phyloP scores from a whole-genome alignment of 805 yeast species.

The Candida piceae region DNA sequence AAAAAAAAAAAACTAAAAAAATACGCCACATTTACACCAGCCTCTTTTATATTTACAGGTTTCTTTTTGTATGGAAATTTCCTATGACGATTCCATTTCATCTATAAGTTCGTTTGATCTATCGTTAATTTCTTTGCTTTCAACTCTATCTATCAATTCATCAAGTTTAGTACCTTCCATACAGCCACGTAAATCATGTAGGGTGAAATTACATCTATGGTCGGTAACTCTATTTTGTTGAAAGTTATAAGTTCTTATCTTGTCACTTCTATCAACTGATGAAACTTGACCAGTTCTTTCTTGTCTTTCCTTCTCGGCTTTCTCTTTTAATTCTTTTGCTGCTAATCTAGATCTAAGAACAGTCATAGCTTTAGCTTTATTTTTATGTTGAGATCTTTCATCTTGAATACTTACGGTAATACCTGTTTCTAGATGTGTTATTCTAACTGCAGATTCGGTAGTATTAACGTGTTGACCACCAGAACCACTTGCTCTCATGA shows the following conservation, averaged over 20 bases:
- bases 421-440: conserved; percentile 90
- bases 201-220: conserved; percentile 77
- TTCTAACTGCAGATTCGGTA: conserved; percentile 92
- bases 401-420: conserved; percentile 88
- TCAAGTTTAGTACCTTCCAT: conserved; percentile 57
- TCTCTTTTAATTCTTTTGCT: conserved; percentile 65
- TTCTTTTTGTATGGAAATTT: conserved; percentile 16
- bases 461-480: conserved; percentile 99
- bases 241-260: conserved; percentile 87
- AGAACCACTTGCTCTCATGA: conserved; percentile 96
- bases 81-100: too few species aligned
- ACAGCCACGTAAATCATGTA: conserved; percentile 70
- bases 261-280: conserved; percentile 86
- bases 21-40: background rate
- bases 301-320: conserved; percentile 57
- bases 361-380: conserved; percentile 87
- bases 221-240: conserved; percentile 93
- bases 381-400: conserved; percentile 90
- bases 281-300: conserved; percentile 80
- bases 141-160: conserved; percentile 50
- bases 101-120: conserved; percentile 10
- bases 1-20: too few species aligned
- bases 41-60: background rate
- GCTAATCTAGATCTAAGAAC: conserved; percentile 81
- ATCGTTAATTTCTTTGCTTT: conserved; percentile 39